phyloP scores from a whole-genome alignment of 2,329 filamentous ascomycete genomes.

The Metarhizium brunneum region DNA sequence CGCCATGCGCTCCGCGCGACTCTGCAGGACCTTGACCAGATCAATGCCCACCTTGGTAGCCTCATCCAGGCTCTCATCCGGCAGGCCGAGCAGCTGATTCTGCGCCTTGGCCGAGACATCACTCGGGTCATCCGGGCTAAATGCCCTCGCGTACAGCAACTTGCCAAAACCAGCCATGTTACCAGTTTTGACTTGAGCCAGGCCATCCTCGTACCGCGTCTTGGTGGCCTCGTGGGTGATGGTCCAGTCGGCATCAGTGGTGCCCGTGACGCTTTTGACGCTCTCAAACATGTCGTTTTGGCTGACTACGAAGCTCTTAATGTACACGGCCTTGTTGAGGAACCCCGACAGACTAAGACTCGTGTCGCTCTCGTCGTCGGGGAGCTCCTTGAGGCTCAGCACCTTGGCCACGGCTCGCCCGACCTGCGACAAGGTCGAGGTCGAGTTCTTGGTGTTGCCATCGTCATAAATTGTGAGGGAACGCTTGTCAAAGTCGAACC shows the following conservation, averaged over 20 bases:
- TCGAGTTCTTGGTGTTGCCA: slow-evolving; percentile 32
- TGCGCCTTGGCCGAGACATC: slow-evolving; percentile 12
- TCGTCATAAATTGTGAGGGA: slow-evolving; percentile 39
- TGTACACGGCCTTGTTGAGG: too few species aligned
- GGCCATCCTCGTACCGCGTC: slow-evolving; percentile 31
- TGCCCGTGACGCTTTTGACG: slow-evolving; percentile 48
- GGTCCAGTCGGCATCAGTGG: slow-evolving; percentile 47
- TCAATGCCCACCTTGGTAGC: slow-evolving; percentile 39
- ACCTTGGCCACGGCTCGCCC: slow-evolving; percentile 41
- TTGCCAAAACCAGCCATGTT: slow-evolving; percentile 31
- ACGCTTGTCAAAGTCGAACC: slow-evolving; percentile 37
- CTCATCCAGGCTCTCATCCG: slow-evolving; percentile 49
- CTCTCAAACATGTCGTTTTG: slow-evolving; percentile 55
- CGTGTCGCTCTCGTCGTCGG: slow-evolving; percentile 15
- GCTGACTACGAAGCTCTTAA: too few species aligned
- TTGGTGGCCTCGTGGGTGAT: slow-evolving; percentile 33
- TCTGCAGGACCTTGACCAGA: slow-evolving; percentile 15
- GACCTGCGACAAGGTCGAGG: slow-evolving; percentile 43
- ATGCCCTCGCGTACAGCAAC: slow-evolving; percentile 46
- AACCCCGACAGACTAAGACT: too few species aligned
- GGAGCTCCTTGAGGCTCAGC: slow-evolving; percentile 37
- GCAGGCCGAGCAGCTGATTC: slow-evolving; percentile 47
- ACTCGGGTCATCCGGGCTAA: slow-evolving; percentile 33
- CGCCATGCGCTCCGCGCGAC: too few species aligned
- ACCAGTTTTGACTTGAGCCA: slow-evolving; percentile 32